These are phyloP conservation scores for Trichoderma semiorbis DNA, from an alignment of 2,329 filamentous ascomycete species.

Conservation along the genomic window DNA sequence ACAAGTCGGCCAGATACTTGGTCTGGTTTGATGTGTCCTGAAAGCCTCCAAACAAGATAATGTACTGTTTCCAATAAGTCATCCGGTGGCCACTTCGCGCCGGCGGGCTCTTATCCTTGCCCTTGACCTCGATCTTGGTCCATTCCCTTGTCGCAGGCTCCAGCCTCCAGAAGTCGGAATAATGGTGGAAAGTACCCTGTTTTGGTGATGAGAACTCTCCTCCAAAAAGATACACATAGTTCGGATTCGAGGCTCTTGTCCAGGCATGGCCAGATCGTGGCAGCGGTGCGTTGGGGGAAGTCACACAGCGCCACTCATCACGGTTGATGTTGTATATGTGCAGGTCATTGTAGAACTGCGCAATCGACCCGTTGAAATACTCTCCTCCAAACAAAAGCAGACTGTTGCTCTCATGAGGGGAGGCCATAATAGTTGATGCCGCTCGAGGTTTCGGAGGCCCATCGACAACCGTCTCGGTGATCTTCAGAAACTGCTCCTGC, in stretches of 20 bases:
- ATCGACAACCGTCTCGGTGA: slow-evolving; percentile 74
- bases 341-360: slow-evolving; percentile 66
- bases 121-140: slow-evolving; percentile 78
- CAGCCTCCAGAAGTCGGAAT: slow-evolving; percentile 96
- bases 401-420: slow-evolving; percentile 81
- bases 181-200: slow-evolving; percentile 98
- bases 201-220: slow-evolving; percentile 96
- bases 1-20: slow-evolving; percentile 88
- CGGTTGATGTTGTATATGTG: slow-evolving; percentile 73
- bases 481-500: slow-evolving; percentile 90
- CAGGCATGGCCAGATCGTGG: slow-evolving; percentile 92
- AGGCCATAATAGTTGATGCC: slow-evolving; percentile 78
- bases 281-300: slow-evolving; percentile 84
- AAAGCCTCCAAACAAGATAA: slow-evolving; percentile 93
- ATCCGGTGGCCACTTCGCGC: slow-evolving; percentile 91
- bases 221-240: slow-evolving; percentile 86
- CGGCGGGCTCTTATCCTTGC: slow-evolving; percentile 73
- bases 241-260: slow-evolving; percentile 82
- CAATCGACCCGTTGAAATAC: slow-evolving; percentile 88
- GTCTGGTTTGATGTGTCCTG: slow-evolving; percentile 95
- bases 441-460: slow-evolving; percentile 73
- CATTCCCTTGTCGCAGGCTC: slow-evolving; percentile 84
- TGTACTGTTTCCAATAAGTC: slow-evolving; percentile 96
- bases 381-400: slow-evolving; percentile 92
- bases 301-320: slow-evolving; percentile 88